phyloP scores from a whole-genome alignment of 2,329 filamentous ascomycete species.

The Didymella exigua region DNA sequence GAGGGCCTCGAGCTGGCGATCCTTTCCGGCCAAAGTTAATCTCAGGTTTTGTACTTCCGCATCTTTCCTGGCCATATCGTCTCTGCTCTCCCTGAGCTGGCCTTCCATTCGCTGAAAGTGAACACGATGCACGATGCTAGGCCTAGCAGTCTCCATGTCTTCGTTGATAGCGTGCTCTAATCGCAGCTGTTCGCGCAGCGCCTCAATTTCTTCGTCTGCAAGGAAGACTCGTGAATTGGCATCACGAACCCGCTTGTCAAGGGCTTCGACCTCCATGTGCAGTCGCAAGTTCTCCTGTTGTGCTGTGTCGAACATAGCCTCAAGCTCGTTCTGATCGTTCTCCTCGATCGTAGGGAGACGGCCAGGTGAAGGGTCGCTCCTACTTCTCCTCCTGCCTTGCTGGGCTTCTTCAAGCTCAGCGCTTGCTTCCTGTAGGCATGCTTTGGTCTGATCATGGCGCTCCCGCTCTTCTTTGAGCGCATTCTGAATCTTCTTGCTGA shows the following conservation, averaged over 20 bases:
- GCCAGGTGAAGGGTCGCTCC: slow-evolving; percentile 15
- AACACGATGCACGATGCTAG: slow-evolving; percentile 40
- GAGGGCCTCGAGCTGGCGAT: slow-evolving; percentile 26
- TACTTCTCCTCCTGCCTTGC: slow-evolving; percentile 15
- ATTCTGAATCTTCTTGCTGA: slow-evolving; percentile 37
- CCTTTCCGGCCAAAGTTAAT: slow-evolving; percentile 23
- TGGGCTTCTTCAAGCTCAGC: slow-evolving; percentile 22
- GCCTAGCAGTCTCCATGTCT: slow-evolving; percentile 40
- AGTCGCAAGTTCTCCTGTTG: slow-evolving; percentile 44
- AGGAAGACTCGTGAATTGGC: slow-evolving; percentile 37
- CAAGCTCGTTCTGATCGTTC: slow-evolving; percentile 41
- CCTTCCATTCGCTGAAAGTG: slow-evolving; percentile 45
- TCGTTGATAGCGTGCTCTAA: slow-evolving; percentile 36
- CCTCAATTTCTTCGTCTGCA: slow-evolving; percentile 31
- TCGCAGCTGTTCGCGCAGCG: slow-evolving; percentile 32
- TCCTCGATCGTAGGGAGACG: slow-evolving; percentile 43
- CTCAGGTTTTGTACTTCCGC: slow-evolving; percentile 30
- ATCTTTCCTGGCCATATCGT: slow-evolving; percentile 27
- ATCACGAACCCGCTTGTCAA: slow-evolving; percentile 40
- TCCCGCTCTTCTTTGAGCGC: slow-evolving; percentile 37
- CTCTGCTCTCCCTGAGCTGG: slow-evolving; percentile 35
- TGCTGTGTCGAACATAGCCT: slow-evolving; percentile 44
- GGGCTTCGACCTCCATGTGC: slow-evolving; percentile 33
- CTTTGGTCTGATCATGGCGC: slow-evolving; percentile 34
- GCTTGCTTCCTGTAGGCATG: slow-evolving; percentile 30